Conservation (phyloP, 306 rosid genomes). For the Quercus gilva region DNA sequence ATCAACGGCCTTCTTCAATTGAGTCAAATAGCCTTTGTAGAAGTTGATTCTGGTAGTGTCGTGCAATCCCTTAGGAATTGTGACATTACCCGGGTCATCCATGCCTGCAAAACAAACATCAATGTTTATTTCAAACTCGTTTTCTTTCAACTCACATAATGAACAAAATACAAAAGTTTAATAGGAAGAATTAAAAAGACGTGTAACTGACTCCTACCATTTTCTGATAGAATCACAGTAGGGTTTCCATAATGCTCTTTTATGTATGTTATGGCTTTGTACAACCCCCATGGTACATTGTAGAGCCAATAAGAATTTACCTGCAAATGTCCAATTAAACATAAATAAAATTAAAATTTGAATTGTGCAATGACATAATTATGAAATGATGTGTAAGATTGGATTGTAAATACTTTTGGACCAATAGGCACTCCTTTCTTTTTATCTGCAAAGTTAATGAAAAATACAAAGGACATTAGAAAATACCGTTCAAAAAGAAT, state of each 20-base stretch:
- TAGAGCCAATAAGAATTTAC: slow-evolving; percentile 86
- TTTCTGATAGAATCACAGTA: slow-evolving; percentile 74
- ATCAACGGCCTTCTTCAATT: slow-evolving; percentile 72
- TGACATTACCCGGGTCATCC: slow-evolving; percentile 75
- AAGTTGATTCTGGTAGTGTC: slow-evolving; percentile 74
- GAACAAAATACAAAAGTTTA: not conserved
- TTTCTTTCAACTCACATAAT: not conserved
- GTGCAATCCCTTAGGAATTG: slow-evolving; percentile 52
- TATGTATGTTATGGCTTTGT: slow-evolving; percentile 70
- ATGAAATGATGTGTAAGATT: not conserved
- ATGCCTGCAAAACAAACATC: slow-evolving; percentile 48
- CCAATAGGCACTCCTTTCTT: slow-evolving; percentile 84
- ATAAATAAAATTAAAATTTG: slow-evolving; percentile 6
- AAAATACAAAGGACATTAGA: not conserved
- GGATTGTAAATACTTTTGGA: slow-evolving; percentile 53
- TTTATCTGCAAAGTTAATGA: slow-evolving; percentile 42
- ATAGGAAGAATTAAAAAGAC: not conserved
- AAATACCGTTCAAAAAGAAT: not conserved
- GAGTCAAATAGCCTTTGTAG: slow-evolving; percentile 61
- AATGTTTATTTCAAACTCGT: not conserved
- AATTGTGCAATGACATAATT: not conserved
- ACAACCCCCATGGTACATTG: slow-evolving; percentile 95
- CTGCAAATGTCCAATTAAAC: slow-evolving; percentile 31
- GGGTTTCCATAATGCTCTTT: slow-evolving; percentile 81
- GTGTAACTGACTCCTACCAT: slow-evolving; percentile 40